Evolutionary conservation across 2,329 filamentous ascomycete genomes (phyloP).

Genomic region (Ophiostoma ulmi): DNA sequence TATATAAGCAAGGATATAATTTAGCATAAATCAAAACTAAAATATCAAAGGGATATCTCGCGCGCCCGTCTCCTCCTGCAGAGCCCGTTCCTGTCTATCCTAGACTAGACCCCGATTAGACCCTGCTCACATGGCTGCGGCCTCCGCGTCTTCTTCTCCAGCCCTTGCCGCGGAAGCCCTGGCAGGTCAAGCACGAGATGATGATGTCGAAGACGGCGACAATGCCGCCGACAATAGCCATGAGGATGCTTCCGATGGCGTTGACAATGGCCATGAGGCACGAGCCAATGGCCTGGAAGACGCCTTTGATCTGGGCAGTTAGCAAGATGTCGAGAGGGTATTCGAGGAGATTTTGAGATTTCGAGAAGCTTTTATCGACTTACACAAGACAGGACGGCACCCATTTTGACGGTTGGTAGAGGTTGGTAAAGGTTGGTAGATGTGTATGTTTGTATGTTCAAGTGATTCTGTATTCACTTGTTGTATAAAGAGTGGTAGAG

Average conservation of each 20-base stretch:
- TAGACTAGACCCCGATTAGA: constrained; percentile 11
- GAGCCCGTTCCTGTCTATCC: background rate
- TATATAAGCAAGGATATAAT: background rate
- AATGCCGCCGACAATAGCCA: constrained; percentile 62
- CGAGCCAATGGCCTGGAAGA: constrained; percentile 60
- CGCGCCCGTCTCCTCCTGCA: background rate
- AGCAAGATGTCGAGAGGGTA: background rate
- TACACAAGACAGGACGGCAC: constrained; percentile 80
- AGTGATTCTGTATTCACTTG: background rate
- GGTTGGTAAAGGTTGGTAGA: background rate
- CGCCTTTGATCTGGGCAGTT: constrained; percentile 41
- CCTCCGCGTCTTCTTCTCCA: constrained; percentile 25
- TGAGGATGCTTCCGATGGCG: constrained; percentile 59
- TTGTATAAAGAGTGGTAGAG: background rate
- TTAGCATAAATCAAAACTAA: background rate
- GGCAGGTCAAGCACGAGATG: constrained; percentile 60
- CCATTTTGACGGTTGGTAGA: constrained; percentile 49
- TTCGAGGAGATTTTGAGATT: background rate
- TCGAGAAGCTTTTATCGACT: constrained; percentile 36
- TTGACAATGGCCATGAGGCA: constrained; percentile 64
- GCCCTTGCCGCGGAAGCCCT: constrained; percentile 38
- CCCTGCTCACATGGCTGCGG: constrained; percentile 13
- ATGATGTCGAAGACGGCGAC: constrained; percentile 61
- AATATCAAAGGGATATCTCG: constrained; percentile 10
- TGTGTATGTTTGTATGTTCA: background rate